These are phyloP conservation scores for Populus hybrid DNA, from an alignment of 441 rosid species.

Conservation along the genomic window DNA sequence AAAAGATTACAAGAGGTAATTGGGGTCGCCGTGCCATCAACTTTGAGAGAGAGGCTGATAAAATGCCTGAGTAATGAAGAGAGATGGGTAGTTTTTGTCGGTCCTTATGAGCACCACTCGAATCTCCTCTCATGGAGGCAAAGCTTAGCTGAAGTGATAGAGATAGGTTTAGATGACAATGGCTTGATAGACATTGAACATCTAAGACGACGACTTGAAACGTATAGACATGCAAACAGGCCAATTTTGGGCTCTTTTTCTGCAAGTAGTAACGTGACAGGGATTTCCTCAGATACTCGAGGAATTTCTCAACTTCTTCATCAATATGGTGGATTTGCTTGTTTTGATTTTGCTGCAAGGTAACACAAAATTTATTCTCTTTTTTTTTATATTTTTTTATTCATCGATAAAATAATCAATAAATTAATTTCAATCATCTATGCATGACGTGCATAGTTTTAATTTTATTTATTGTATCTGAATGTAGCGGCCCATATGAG, in stretches of 20 bases:
- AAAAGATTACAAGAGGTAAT: slow-evolving; percentile 64
- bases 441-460: no score
- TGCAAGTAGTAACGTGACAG: slow-evolving; percentile 68
- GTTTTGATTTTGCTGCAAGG: slow-evolving; percentile 75
- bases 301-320: slow-evolving; percentile 51
- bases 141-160: slow-evolving; percentile 54
- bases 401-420: background rate
- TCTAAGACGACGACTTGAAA: slow-evolving; percentile 29
- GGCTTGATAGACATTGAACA: slow-evolving; percentile 39
- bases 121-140: slow-evolving; percentile 67
- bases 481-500: slow-evolving; percentile 47
- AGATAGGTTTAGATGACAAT: slow-evolving; percentile 43
- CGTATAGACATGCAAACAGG: slow-evolving; percentile 26
- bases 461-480: no score
- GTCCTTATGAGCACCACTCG: slow-evolving; percentile 75
- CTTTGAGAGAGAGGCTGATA: slow-evolving; percentile 31
- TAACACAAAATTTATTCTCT: background rate
- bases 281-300: slow-evolving; percentile 45
- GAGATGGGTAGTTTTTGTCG: slow-evolving; percentile 61
- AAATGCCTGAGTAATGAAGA: slow-evolving; percentile 35
- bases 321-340: slow-evolving; percentile 48
- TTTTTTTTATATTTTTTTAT: background rate
- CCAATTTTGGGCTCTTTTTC: slow-evolving; percentile 62
- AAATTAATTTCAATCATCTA: background rate
- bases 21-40: slow-evolving; percentile 54